Evolutionary conservation across 192 early-diverging fungal species (phyloP), one percentile per base, ranked within the genome.

Genomic region (Coemansia sp.): DNA sequence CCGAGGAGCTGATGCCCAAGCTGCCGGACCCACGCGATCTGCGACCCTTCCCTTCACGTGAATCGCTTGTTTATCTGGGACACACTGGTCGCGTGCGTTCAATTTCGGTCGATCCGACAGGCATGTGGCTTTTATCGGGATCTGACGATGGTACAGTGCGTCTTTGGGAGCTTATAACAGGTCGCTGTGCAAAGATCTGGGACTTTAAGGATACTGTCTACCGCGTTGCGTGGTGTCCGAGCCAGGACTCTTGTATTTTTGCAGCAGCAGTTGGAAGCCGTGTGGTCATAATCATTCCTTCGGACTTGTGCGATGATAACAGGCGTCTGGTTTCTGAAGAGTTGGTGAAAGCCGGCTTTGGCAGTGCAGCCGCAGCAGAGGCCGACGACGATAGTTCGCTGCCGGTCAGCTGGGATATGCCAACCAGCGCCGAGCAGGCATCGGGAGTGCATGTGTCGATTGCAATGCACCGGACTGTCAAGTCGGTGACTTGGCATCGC

Each of bases 11-110:
- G 39, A 89, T 97, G 54, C 97, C 96, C 59, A 95, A 95, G 77
- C 88, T 99, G 24, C 97, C 97, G 27, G 91, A 88, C 55, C 96
- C 96, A 11, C 90, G 90, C 67, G 96, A 98, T 67, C 86, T 99
- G 60, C 90, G 89, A 57, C 97, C 97, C 5, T 99, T 95, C 89
- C 97, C 97, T 42, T 86, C 90, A 17, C 69, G 76, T 19, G 84
- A 92, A 56, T 83, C 93, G 4, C 84, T 98, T 50, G 84, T 87
- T 46, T 98, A 89, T 70, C 64, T 73, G 30, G 96, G 93, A 10
- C 97, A 99, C 66, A 88, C 87, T 5, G 90, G 76, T 30, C 87
- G 90, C 42, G 88, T 99, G 51, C 89, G 96, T 27, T 78, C 74
- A 14, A 83, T 95, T 54, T 92, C 94, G n/a, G 75, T 97, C 2